These are phyloP conservation scores for Chytriomyces hyalinus DNA, from an alignment of 192 early-diverging fungal species.

Conservation along the genomic window DNA sequence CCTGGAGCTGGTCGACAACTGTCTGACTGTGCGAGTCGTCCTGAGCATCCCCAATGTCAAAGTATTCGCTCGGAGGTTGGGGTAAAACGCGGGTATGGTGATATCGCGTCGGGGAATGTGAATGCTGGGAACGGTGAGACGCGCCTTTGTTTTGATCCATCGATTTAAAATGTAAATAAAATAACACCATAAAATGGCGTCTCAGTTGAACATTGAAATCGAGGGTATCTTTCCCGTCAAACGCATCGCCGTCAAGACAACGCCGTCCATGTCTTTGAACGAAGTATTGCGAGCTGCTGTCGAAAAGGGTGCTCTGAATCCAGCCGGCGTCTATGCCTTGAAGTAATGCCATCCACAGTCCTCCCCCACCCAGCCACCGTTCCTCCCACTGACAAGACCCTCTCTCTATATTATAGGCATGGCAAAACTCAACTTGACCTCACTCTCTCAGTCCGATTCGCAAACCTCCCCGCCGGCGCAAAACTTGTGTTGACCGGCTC, in stretches of 20 bases:
- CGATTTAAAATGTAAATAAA: not conserved
- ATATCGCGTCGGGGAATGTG: no score
- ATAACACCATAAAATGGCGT: constrained; percentile 52
- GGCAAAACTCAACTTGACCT: constrained; percentile 72
- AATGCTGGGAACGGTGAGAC: no score
- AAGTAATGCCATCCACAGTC: constrained; percentile 45
- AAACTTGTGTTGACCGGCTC: constrained; percentile 65
- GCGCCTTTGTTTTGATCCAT: no score
- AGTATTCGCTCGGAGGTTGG: no score
- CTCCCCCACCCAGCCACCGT: not conserved
- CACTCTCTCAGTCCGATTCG: constrained; percentile 76
- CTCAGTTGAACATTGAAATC: constrained; percentile 61
- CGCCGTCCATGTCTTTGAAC: constrained; percentile 76
- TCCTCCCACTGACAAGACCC: no score
- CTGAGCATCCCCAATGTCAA: no score
- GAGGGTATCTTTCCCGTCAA: constrained; percentile 45
- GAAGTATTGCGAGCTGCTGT: constrained; percentile 67
- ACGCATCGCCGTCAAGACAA: constrained; percentile 66
- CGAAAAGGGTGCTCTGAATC: constrained; percentile 58
- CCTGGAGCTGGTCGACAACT: no score
- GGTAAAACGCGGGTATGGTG: no score
- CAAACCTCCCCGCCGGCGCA: constrained; percentile 80
- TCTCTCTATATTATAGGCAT: constrained; percentile 21
- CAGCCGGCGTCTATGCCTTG: constrained; percentile 64
- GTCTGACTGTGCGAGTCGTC: no score